These are phyloP conservation scores for Ustilago trichophora DNA, from an alignment of 1,284 basidiomycete genomes.

Conservation along the genomic window DNA sequence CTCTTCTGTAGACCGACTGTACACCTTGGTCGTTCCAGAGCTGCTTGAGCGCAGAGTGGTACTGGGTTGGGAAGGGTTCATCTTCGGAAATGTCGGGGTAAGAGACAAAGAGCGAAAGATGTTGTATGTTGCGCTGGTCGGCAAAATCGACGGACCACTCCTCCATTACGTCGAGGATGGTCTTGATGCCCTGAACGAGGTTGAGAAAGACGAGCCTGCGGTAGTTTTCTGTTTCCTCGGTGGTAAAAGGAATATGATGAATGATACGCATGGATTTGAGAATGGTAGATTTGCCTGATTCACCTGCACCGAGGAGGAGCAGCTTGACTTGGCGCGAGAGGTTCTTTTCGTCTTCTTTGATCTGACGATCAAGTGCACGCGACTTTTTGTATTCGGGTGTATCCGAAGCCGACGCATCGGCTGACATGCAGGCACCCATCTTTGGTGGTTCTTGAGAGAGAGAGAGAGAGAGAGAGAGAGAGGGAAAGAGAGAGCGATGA, in stretches of 20 bases:
- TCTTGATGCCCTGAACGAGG: constrained; percentile 82
- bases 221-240: constrained; percentile 76
- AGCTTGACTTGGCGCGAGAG: constrained; percentile 51
- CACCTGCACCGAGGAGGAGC: constrained; percentile 87
- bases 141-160: constrained; percentile 81
- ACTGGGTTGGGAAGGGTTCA: constrained; percentile 77
- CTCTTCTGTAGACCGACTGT: constrained; percentile 77
- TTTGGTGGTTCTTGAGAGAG: no score
- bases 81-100: constrained; percentile 72
- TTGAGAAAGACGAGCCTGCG: constrained; percentile 92
- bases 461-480: no score
- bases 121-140: constrained; percentile 65
- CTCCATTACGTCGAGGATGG: constrained; percentile 85
- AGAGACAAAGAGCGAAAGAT: constrained; percentile 49
- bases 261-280: constrained; percentile 93
- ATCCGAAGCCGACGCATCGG: constrained; percentile 12
- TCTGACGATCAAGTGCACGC: constrained; percentile 42
- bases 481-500: no score
- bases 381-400: constrained; percentile 48
- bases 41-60: constrained; percentile 74
- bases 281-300: constrained; percentile 90
- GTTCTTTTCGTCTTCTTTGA: constrained; percentile 56
- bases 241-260: constrained; percentile 79
- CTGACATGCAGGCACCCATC: constrained; percentile 52
- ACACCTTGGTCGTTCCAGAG: constrained; percentile 84